Percentiles rank a stretch among this genome's conserved stretches.
phyloP scores from a whole-genome alignment of 164 flowering plant species.

The Saururus chinensis region DNA sequence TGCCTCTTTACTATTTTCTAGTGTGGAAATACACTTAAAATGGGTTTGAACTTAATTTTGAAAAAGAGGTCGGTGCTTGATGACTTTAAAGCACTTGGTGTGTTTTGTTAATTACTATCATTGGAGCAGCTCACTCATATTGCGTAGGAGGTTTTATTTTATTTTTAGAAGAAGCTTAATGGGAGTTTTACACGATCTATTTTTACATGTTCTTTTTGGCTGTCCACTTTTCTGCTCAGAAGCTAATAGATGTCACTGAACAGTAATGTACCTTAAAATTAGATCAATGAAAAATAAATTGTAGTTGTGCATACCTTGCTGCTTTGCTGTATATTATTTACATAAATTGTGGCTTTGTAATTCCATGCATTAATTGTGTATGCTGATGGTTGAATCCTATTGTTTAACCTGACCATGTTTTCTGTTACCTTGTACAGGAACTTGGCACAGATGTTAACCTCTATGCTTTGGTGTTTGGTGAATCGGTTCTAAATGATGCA shows the following conservation, averaged over 20 bases:
- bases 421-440: conserved; percentile 11
- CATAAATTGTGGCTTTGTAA: too few relatives aligned
- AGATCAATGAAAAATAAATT: neutral
- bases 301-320: neutral
- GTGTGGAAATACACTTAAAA: neutral
- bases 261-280: neutral
- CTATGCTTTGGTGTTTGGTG: conserved; percentile 98
- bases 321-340: too few relatives aligned
- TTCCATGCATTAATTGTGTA: neutral
- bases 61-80: neutral
- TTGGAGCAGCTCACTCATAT: too few relatives aligned
- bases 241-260: neutral
- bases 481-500: conserved; percentile 98
- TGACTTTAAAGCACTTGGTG: too few relatives aligned
- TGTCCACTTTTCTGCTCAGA: neutral
- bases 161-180: too few relatives aligned
- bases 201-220: neutral
- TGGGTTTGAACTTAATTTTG: neutral
- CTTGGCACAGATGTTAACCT: conserved; percentile 91
- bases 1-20: neutral
- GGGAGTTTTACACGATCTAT: neutral
- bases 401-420: neutral
- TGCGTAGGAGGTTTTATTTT: too few relatives aligned
- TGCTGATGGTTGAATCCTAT: too few relatives aligned
- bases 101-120: too few relatives aligned